A percentile compares a stretch with the other conserved stretches of the same genome.
phyloP scores from a whole-genome alignment of 116 monocot species.

The Cymodocea nodosa region DNA sequence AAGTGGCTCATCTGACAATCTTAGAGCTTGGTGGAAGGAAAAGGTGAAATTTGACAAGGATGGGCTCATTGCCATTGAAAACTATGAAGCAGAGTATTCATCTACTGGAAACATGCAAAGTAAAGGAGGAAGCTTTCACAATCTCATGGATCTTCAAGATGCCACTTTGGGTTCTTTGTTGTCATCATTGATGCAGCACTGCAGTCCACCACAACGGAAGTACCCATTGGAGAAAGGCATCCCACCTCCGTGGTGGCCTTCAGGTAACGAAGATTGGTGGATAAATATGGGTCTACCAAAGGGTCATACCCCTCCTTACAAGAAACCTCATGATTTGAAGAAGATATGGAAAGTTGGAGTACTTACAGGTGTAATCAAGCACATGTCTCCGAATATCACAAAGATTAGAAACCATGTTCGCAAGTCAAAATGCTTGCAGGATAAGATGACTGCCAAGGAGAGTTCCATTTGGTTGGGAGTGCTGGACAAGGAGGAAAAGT shows the following conservation, averaged over 20 bases:
- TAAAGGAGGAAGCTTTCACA: conserved; percentile 26
- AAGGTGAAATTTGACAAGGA: conserved; percentile 87
- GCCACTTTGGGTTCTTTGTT: conserved; percentile 76
- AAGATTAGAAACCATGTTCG: conserved; percentile 58
- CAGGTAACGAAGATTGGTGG: conserved; percentile 79
- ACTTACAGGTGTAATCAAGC: conserved; percentile 67
- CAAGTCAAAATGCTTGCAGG: conserved; percentile 87
- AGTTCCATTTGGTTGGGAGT: conserved; percentile 72
- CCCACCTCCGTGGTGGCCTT: conserved; percentile 89
- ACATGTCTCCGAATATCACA: conserved; percentile 77
- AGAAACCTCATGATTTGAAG: conserved; percentile 86
- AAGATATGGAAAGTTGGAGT: conserved; percentile 88
- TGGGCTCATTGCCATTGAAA: conserved; percentile 58
- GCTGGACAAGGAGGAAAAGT: conserved; percentile 46
- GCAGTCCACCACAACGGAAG: conserved; percentile 70
- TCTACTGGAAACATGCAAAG: conserved; percentile 21
- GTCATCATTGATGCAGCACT: conserved; percentile 87
- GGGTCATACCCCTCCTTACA: conserved; percentile 58
- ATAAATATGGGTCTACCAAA: conserved; percentile 48
- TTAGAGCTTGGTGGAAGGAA: conserved; percentile 95
- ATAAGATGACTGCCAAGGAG: conserved; percentile 87
- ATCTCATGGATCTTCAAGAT: conserved; percentile 74
- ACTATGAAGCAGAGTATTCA: conserved; percentile 48
- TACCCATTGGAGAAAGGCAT: conserved; percentile 63
- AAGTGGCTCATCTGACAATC: conserved; percentile 76